Percentiles rank a stretch among this genome's conserved stretches.
phyloP scores from a whole-genome alignment of 805 yeast species.

The Tetrapisispora phaffii region DNA sequence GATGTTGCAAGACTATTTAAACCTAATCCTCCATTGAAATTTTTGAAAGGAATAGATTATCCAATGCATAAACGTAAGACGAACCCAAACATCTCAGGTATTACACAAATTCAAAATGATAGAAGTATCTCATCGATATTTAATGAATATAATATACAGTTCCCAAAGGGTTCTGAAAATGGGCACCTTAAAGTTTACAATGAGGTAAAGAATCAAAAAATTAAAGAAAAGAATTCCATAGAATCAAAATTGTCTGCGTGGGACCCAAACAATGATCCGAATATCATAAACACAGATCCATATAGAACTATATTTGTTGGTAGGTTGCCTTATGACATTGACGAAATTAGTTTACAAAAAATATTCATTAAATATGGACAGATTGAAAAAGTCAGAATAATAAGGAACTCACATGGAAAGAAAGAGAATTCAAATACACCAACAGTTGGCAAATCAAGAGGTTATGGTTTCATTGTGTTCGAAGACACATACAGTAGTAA shows the following conservation, averaged over 20 bases:
- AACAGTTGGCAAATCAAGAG: conserved; percentile 40
- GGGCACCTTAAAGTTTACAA: conserved; percentile 23
- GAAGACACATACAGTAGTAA: conserved; percentile 51
- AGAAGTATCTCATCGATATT: background rate
- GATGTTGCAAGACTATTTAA: conserved; percentile 35
- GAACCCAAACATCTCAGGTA: conserved; percentile 39
- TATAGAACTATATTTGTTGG: conserved; percentile 69
- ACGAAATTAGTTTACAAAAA: conserved; percentile 59
- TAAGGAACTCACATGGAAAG: conserved; percentile 41
- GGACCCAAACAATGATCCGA: conserved; percentile 50
- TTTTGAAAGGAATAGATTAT: conserved; percentile 40
- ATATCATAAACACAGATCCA: conserved; percentile 57
- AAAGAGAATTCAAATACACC: background rate
- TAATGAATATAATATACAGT: conserved; percentile 22
- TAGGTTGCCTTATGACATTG: conserved; percentile 52
- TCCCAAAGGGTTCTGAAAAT: conserved; percentile 19
- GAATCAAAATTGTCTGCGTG: conserved; percentile 33
- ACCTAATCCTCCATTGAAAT: conserved; percentile 49
- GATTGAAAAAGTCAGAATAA: conserved; percentile 53
- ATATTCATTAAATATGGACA: conserved; percentile 58
- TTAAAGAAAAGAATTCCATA: conserved; percentile 24
- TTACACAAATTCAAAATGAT: conserved; percentile 26
- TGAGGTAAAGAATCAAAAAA: conserved; percentile 10
- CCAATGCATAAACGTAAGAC: conserved; percentile 37
- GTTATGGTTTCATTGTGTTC: conserved; percentile 78